These are phyloP conservation scores for Rhexocercosporidium sp. DNA, from an alignment of 2,329 filamentous ascomycete genomes.

Conservation along the genomic window DNA sequence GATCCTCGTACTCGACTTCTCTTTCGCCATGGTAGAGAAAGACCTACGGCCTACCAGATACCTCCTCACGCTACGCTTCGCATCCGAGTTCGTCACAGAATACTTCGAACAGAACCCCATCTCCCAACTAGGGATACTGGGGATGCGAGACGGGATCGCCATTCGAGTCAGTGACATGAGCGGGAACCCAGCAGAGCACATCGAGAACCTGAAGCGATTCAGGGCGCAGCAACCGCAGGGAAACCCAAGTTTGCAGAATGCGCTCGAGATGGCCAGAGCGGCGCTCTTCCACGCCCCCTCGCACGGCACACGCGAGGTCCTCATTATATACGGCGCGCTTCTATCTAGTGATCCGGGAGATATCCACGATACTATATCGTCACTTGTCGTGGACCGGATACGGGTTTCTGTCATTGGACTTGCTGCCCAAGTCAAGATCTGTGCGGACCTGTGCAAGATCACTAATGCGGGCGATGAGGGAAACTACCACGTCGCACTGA, in stretches of 20 bases:
- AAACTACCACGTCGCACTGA: slow-evolving; percentile 82
- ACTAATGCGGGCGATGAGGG: slow-evolving; percentile 82
- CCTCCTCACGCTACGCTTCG: slow-evolving; percentile 80
- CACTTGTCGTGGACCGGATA: slow-evolving; percentile 81
- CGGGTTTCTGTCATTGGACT: slow-evolving; percentile 89
- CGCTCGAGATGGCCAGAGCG: slow-evolving; percentile 91
- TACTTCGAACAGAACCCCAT: slow-evolving; percentile 99
- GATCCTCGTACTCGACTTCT: slow-evolving; percentile 89
- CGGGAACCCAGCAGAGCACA: slow-evolving; percentile 88
- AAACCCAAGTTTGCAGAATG: slow-evolving; percentile 87
- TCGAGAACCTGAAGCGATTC: slow-evolving; percentile 74
- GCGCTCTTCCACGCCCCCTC: slow-evolving; percentile 91
- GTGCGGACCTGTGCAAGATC: slow-evolving; percentile 82
- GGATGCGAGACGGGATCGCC: slow-evolving; percentile 91
- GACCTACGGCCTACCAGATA: slow-evolving; percentile 90
- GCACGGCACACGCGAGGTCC: slow-evolving; percentile 90
- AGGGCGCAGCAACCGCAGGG: slow-evolving; percentile 72
- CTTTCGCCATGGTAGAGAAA: slow-evolving; percentile 92
- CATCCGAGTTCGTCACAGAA: slow-evolving; percentile 86
- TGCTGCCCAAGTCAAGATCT: slow-evolving; percentile 90
- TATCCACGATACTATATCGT: slow-evolving; percentile 86
- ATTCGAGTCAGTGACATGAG: slow-evolving; percentile 86
- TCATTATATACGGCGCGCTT: slow-evolving; percentile 90
- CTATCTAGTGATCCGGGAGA: slow-evolving; percentile 92
- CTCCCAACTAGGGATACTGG: slow-evolving; percentile 89